These are phyloP conservation scores for Entophlyctis luteolus DNA, from an alignment of 192 early-diverging fungal genomes.

Conservation along the genomic window DNA sequence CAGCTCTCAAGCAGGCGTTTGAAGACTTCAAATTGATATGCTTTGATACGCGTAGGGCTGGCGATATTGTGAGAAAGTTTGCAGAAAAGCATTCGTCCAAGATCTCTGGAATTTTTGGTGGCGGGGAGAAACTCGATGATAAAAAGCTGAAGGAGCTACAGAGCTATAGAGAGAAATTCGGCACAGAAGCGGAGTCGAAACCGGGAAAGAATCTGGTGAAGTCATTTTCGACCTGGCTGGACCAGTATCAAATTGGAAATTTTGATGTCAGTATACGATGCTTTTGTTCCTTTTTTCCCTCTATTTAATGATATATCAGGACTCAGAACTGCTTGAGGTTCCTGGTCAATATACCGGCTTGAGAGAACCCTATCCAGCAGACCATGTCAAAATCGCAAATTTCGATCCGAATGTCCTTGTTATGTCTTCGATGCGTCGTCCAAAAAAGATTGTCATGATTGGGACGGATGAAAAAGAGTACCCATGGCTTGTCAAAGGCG, in stretches of 20 bases:
- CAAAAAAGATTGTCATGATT: slow-evolving; percentile 65
- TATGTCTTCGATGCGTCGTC: slow-evolving; percentile 68
- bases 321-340: slow-evolving; percentile 58
- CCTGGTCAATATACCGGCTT: slow-evolving; percentile 70
- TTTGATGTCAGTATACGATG: slow-evolving; percentile 7
- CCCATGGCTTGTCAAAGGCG: slow-evolving; percentile 74
- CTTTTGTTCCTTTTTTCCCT: background rate
- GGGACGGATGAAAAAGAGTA: slow-evolving; percentile 74
- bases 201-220: slow-evolving; percentile 23
- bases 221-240: slow-evolving; percentile 21
- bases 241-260: slow-evolving; percentile 22
- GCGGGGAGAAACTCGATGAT: background rate
- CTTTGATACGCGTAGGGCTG: slow-evolving; percentile 30
- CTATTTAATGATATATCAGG: background rate
- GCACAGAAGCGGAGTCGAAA: slow-evolving; percentile 13
- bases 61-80: slow-evolving; percentile 19
- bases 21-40: slow-evolving; percentile 52
- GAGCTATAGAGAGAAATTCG: slow-evolving; percentile 17
- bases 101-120: slow-evolving; percentile 38
- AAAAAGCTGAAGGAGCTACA: slow-evolving; percentile 17
- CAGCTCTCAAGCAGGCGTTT: slow-evolving; percentile 40
- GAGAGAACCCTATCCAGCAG: slow-evolving; percentile 41
- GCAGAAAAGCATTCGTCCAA: slow-evolving; percentile 40
- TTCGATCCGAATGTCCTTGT: slow-evolving; percentile 64
- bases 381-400: slow-evolving; percentile 57